Conservation (phyloP, 148 eudicot genomes). For the Vaccinium corymbosum region DNA sequence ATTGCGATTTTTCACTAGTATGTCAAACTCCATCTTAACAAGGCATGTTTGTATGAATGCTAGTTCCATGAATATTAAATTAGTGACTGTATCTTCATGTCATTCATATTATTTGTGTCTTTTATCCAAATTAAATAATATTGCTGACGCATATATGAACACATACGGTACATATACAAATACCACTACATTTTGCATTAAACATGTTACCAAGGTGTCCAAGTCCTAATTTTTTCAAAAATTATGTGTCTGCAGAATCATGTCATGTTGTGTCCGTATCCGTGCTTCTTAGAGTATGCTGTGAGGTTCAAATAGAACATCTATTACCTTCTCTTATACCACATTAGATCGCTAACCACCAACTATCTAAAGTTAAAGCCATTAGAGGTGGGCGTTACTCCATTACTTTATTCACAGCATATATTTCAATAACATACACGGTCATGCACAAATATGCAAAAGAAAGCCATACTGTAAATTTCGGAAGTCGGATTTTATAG, state of each 20-base stretch:
- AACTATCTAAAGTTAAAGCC: neutral
- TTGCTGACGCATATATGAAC: neutral
- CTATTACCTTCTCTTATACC: neutral
- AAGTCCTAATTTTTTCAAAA: neutral
- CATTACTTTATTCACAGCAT: neutral
- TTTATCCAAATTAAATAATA: neutral
- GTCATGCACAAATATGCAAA: constrained; percentile 9
- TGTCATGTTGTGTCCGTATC: neutral
- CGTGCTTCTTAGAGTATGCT: neutral
- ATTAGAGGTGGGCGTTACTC: neutral
- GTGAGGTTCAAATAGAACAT: neutral
- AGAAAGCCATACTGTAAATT: constrained; percentile 63
- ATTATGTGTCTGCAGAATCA: neutral
- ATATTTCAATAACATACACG: neutral
- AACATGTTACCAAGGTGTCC: neutral
- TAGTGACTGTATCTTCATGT: neutral
- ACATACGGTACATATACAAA: neutral
- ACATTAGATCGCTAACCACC: neutral
- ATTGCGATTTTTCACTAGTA: neutral
- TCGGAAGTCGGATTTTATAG: constrained; percentile 87
- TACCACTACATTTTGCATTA: neutral
- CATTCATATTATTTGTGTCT: neutral
- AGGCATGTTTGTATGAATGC: neutral
- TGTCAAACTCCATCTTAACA: constrained; percentile 5
- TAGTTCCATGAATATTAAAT: neutral